A percentile compares a stretch with the other conserved stretches of the same genome.
These are phyloP conservation scores for Microbotryum lychnidis-dioicae DNA, from an alignment of 1,284 basidiomycete genomes.

Conservation along the genomic window DNA sequence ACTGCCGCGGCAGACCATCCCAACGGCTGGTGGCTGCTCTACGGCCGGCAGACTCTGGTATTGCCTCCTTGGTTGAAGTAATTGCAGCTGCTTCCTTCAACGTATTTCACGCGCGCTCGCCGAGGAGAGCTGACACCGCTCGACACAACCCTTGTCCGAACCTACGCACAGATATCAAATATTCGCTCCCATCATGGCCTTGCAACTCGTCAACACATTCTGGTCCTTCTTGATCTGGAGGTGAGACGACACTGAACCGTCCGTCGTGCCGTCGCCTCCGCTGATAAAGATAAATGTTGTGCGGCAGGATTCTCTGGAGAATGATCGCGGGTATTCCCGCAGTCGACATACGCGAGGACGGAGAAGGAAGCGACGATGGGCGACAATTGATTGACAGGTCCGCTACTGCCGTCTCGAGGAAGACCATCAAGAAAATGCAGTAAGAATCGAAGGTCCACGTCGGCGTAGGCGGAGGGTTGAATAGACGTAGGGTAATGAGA, in stretches of 20 bases:
- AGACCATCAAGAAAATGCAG: conserved; percentile 8
- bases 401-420: conserved; percentile 12
- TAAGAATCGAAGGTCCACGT: conserved; percentile 19
- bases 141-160: too few relatives aligned
- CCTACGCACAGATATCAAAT: conserved; percentile 53
- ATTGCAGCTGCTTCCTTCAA: conserved; percentile 17
- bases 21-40: conserved; percentile 54
- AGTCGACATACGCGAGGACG: conserved; percentile 33
- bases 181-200: conserved; percentile 60
- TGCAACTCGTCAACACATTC: conserved; percentile 78
- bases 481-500: too few relatives aligned
- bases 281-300: neutral
- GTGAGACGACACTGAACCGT: neutral
- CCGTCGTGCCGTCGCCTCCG: neutral
- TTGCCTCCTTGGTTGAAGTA: conserved; percentile 53
- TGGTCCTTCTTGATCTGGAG: conserved; percentile 29
- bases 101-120: neutral
- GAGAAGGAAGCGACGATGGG: conserved; percentile 14
- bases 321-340: conserved; percentile 24
- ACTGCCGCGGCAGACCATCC: neutral
- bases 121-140: too few relatives aligned
- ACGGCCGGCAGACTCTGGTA: conserved; percentile 59
- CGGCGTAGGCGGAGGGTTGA: too few relatives aligned
- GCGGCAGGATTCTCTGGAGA: conserved; percentile 28
- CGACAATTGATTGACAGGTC: too few relatives aligned